Evolutionary conservation across 2,329 filamentous ascomycete species (phyloP).

Genomic region (Colletotrichum sp.): DNA sequence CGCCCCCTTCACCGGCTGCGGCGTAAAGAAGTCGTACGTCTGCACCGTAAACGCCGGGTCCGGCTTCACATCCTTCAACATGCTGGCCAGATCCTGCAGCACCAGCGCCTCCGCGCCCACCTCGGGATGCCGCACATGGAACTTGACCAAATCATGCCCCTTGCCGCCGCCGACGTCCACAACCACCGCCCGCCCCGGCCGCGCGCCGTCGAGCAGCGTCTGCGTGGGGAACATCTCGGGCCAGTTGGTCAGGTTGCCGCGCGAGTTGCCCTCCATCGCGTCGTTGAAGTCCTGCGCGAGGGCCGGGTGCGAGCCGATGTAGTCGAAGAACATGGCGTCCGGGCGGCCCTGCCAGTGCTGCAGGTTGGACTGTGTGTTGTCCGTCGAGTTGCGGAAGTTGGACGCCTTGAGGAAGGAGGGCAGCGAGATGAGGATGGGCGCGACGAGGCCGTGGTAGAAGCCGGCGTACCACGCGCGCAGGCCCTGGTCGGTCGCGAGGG

Average conservation of each 20-base stretch:
- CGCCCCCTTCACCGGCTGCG: slow-evolving; percentile 44
- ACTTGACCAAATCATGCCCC: slow-evolving; percentile 40
- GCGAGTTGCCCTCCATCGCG: slow-evolving; percentile 42
- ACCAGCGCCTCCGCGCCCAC: slow-evolving; percentile 30
- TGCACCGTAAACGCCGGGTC: slow-evolving; percentile 30
- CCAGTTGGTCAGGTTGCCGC: slow-evolving; percentile 41
- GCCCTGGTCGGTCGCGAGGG: slow-evolving; percentile 30
- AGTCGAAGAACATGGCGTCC: slow-evolving; percentile 33
- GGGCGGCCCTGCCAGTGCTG: slow-evolving; percentile 32
- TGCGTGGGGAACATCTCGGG: slow-evolving; percentile 27
- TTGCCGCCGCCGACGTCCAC: slow-evolving; percentile 41
- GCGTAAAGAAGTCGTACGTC: slow-evolving; percentile 41
- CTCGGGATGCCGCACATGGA: slow-evolving; percentile 30
- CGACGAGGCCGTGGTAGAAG: slow-evolving; percentile 36
- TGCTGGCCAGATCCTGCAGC: slow-evolving; percentile 37
- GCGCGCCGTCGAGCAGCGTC: slow-evolving; percentile 28
- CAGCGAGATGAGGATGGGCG: slow-evolving; percentile 32
- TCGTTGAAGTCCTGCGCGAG: slow-evolving; percentile 36
- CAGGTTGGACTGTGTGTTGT: slow-evolving; percentile 34
- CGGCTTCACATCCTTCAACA: slow-evolving; percentile 29
- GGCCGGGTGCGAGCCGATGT: slow-evolving; percentile 30
- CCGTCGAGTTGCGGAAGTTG: slow-evolving; percentile 37
- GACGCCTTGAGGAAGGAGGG: slow-evolving; percentile 35
- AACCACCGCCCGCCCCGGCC: slow-evolving; percentile 31
- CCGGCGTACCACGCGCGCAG: slow-evolving; percentile 35